A percentile compares a stretch with the other conserved stretches of the same genome.
Conservation (phyloP, 2,329 filamentous ascomycete genomes). For the Myriosclerotinia curreyana region DNA sequence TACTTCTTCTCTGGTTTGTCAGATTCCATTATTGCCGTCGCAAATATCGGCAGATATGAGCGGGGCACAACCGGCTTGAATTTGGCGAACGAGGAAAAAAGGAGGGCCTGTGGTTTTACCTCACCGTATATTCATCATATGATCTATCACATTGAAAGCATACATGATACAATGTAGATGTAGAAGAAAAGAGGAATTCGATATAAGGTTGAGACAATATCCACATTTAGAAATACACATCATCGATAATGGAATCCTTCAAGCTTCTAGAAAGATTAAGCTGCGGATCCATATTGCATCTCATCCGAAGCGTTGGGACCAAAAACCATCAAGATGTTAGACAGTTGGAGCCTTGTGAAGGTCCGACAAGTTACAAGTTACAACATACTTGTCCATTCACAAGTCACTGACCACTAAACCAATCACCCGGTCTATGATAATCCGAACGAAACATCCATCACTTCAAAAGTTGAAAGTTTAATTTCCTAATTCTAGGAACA, state of each 20-base stretch:
- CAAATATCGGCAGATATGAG: not conserved
- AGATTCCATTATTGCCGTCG: not conserved
- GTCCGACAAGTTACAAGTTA: not conserved
- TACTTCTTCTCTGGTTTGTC: not conserved
- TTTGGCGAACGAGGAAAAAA: constrained; percentile 17
- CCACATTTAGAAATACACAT: constrained; percentile 16
- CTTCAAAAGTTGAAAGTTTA: not conserved
- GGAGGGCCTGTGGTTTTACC: constrained; percentile 2
- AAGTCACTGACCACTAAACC: not conserved
- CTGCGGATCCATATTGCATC: constrained; percentile 16
- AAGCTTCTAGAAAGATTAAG: constrained; percentile 22
- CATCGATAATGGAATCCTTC: constrained; percentile 3
- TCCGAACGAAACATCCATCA: constrained; percentile 19
- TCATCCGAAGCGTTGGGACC: constrained; percentile 21
- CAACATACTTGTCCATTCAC: not conserved
- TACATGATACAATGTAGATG: not conserved
- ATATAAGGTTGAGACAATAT: constrained; percentile 3
- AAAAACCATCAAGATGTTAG: not conserved
- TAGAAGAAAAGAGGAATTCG: not conserved
- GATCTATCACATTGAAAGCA: not conserved
- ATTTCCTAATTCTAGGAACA: constrained; percentile 15
- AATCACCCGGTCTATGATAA: constrained; percentile 10
- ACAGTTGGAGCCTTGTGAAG: constrained; percentile 11
- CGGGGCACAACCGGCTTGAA: not conserved
- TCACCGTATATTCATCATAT: constrained; percentile 12